Base-by-base conservation (phyloP, 2,329 filamentous ascomycete genomes). In the Thielaviopsis punctulata region DNA sequence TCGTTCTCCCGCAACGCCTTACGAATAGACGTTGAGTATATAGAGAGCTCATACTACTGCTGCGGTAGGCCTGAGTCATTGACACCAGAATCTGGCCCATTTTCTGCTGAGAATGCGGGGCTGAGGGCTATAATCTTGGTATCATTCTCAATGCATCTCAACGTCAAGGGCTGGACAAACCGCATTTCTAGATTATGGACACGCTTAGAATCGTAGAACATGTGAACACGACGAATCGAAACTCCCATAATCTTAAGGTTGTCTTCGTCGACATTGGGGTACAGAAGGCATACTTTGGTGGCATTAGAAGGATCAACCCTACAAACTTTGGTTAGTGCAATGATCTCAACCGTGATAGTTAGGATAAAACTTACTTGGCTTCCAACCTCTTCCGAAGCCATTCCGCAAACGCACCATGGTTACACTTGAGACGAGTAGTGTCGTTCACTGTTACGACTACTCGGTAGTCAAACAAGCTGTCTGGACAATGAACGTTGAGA, bases 401-500 rank as follows among this genome's bases (percentile, higher is more conserved):
- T 15, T 45, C 49, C 23, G 43, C 13, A 39, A 53, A 53, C 21
- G 25, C 21, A 1, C 51, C 9, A 23, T 53, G 41, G 15, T 41
- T 43, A 18, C 33, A 5, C 18, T 30, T 41, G 24, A 53, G 27
- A 15, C 36, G 36, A 5, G 41, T 24, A 9, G 24, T 19, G 18
- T 53, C 51, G 36, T 48, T 45, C 1, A 36, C 46, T 1, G 46
- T 45, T 5, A 53, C 41, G 2, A 41, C 39, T n/a, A 48, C 30
- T 19, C 51, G 47, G 3, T 49, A 33, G 23, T 53, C 51, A 23
- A 33, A 49, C n/a, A 39, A 15, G 25, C 43, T 45, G 15, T 43
- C 25, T 8, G 27, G 24, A 19, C 51, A 53, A 23, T 53, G 51
- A 15, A 49, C 30, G 18, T 53, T 53, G 18, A 53, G n/a, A 9